These are phyloP conservation scores for Dipteronia sinensis DNA, from an alignment of 345 rosid species.

Conservation along the genomic window DNA sequence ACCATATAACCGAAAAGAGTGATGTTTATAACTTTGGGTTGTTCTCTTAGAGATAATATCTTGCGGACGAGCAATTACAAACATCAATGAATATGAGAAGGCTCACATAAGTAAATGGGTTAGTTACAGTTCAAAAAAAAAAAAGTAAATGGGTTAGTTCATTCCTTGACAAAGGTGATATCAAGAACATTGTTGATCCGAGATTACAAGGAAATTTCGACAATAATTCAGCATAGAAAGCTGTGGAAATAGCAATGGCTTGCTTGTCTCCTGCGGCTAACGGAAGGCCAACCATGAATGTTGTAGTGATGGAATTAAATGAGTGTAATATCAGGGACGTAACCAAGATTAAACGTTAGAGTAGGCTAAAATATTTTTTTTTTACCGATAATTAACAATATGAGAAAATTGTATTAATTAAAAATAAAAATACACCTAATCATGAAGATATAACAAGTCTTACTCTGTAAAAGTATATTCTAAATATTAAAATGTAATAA, in stretches of 20 bases:
- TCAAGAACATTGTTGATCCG: constrained; percentile 25
- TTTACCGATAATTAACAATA: too few species aligned
- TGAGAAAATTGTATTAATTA: too few species aligned
- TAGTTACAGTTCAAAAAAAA: too few species aligned
- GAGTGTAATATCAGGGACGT: too few species aligned
- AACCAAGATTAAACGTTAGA: too few species aligned
- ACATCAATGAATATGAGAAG: neutral
- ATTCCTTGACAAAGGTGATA: constrained; percentile 23
- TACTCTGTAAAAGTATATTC: too few species aligned
- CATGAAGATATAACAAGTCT: too few species aligned
- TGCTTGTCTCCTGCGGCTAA: constrained; percentile 6
- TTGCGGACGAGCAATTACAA: constrained; percentile 10
- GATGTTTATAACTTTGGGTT: constrained; percentile 29
- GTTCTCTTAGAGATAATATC: constrained; percentile 31
- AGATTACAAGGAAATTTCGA: constrained; percentile 5
- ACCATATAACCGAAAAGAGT: constrained; percentile 26
- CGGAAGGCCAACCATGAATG: constrained; percentile 29
- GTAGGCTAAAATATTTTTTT: too few species aligned
- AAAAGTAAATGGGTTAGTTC: constrained; percentile 18
- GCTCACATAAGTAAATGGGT: constrained; percentile 22
- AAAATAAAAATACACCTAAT: too few species aligned
- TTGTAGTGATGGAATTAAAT: constrained; percentile 17
- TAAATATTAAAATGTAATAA: too few species aligned
- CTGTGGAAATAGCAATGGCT: constrained; percentile 23
- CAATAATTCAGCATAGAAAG: constrained; percentile 19